A percentile compares a stretch with the other conserved stretches of the same genome.
These are phyloP conservation scores for Amborella trichopoda DNA, from an alignment of 164 flowering plant species.

Conservation along the genomic window DNA sequence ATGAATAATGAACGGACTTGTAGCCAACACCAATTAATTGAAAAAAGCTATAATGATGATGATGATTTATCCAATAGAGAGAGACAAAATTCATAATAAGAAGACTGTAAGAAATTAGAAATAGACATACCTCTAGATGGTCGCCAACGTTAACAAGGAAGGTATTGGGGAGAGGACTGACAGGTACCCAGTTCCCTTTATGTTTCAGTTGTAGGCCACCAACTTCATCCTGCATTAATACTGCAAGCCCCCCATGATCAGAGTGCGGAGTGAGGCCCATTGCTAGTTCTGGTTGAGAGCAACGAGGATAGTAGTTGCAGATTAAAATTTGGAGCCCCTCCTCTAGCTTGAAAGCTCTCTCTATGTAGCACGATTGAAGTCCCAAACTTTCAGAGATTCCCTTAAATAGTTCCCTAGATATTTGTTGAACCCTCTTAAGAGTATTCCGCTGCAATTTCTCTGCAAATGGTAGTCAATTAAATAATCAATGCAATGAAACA, in stretches of 20 bases:
- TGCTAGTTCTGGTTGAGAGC: slow-evolving; percentile 13
- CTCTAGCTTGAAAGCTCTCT: slow-evolving; percentile 1
- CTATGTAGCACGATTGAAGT: neutral
- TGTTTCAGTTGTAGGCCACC: slow-evolving; percentile 18
- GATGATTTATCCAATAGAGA: neutral
- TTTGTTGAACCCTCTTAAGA: slow-evolving; percentile 9
- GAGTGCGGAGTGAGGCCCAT: slow-evolving; percentile 14
- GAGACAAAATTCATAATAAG: too few species aligned
- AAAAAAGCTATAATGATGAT: neutral
- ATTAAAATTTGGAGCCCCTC: slow-evolving; percentile 4
- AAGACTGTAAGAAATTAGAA: neutral
- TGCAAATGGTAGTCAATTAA: slow-evolving; percentile 13
- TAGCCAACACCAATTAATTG: neutral
- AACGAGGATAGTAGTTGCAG: slow-evolving; percentile 14
- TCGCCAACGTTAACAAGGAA: slow-evolving; percentile 14
- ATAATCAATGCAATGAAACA: neutral
- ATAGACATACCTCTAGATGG: slow-evolving; percentile 8
- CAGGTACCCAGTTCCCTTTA: slow-evolving; percentile 12
- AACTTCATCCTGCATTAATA: slow-evolving; percentile 12
- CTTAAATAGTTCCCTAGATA: slow-evolving; percentile 1
- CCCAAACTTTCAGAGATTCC: slow-evolving; percentile 11
- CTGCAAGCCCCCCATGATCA: slow-evolving; percentile 9
- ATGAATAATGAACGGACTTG: neutral
- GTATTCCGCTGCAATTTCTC: slow-evolving; percentile 31
- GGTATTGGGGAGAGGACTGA: slow-evolving; percentile 12